Evolutionary conservation across 371 early-diverging fungal genomes (phyloP), one percentile per base, ranked within the genome.

Genomic region (Mortierella sp.): DNA sequence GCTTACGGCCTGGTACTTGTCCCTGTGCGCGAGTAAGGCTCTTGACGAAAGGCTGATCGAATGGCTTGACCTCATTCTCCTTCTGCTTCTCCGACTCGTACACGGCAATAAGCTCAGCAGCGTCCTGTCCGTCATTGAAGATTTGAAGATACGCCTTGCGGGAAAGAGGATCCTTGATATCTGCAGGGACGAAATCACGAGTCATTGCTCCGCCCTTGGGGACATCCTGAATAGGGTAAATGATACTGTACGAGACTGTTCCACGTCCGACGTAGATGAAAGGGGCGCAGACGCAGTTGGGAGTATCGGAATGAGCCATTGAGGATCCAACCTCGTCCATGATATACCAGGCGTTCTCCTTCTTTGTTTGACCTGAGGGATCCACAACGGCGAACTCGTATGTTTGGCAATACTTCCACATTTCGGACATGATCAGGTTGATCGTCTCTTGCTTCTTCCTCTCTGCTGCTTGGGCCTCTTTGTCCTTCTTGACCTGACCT

Each of bases 231-330:
- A 86, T 83, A 2, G 88, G 86, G 69, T 82, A 88, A 48, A 88
- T 68, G 50, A 88, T 82, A 51, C 85, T 86, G 54, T 88, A 88
- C 17, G 88, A 86, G 40, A 88, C 85, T 55, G 86, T 85, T 16
- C 88, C 86, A 14, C 86, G 84, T 28, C 76, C 76, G 24, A 86
- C 84, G 57, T 85, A 88, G 71, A 88, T 84, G 57, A 88, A 88
- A 8, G 88, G 88, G 5, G 82, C 51, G 65, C 83, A 84, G 51
- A 79, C 59, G 8, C 85, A 79, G 61, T 86, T 86, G 52, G 88
- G 88, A 1, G 80, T 74, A 16, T 81, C 78, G 0, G 88, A 85
- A 53, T 88, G 88, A 27, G 78, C 63, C 29, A 88, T 64, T 3
- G 88, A 83, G 4, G 88, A 88, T 59, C 88, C 88, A 9, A 88